phyloP scores from a whole-genome alignment of 2,329 filamentous ascomycete genomes.

The Cladophialophora immunda region DNA sequence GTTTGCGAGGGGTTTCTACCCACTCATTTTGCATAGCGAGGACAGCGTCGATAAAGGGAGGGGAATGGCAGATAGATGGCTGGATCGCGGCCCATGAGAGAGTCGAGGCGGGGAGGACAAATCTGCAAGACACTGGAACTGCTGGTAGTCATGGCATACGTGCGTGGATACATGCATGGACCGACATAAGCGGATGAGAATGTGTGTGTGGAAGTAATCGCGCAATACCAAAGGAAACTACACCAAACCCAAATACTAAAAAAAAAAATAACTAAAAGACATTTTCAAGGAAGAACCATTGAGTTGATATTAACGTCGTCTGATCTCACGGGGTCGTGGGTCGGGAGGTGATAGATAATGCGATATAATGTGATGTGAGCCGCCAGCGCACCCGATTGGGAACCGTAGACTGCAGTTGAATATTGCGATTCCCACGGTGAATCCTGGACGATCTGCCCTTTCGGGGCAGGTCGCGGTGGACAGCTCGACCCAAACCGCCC shows the following conservation, averaged over 20 bases:
- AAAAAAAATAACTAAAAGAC: neutral
- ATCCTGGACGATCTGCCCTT: no score
- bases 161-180: neutral
- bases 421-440: constrained; percentile 7
- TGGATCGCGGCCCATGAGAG: neutral
- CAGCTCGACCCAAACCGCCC: no score
- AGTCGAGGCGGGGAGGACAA: neutral
- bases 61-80: neutral
- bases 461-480: no score
- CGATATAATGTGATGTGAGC: no score
- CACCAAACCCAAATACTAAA: neutral
- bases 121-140: neutral
- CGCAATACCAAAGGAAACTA: neutral
- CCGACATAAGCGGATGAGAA: neutral
- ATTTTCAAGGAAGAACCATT: no score
- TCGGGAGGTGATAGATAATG: no score
- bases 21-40: constrained; percentile 3
- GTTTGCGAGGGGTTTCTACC: neutral
- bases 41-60: neutral
- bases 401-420: constrained; percentile 18
- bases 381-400: neutral
- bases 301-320: no score
- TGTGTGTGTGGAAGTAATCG: neutral
- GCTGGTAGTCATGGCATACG: no score
- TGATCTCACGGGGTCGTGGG: no score